A percentile compares a stretch with the other conserved stretches of the same genome.
Evolutionary conservation across 495 filamentous ascomycete genomes (phyloP).

Genomic region (Polyplosphaeria fusca): DNA sequence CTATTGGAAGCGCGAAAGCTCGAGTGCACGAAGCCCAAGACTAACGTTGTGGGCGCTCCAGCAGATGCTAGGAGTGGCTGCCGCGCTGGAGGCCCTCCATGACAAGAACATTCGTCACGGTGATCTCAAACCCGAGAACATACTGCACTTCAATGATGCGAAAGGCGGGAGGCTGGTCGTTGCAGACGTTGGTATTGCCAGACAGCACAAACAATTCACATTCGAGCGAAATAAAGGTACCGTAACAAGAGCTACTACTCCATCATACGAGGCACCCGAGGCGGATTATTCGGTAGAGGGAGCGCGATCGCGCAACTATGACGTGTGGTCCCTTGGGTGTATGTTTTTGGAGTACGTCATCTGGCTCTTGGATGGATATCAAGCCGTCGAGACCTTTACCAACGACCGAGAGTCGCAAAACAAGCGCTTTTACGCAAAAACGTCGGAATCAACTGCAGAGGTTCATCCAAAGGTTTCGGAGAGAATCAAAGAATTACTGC

Average conservation of each 20-base stretch:
- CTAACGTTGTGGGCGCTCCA: background rate
- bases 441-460: background rate
- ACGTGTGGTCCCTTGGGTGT: constrained; percentile 14
- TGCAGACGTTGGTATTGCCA: constrained; percentile 1
- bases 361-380: background rate
- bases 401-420: background rate
- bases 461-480: background rate
- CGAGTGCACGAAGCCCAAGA: background rate
- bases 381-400: background rate
- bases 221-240: background rate
- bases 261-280: background rate
- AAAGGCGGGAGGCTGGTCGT: background rate
- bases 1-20: background rate
- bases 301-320: constrained; percentile 5
- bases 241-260: background rate
- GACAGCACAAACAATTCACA: background rate
- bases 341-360: constrained; percentile 3
- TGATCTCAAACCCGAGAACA: constrained; percentile 13
- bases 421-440: background rate
- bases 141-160: background rate
- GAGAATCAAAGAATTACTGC: background rate
- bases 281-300: background rate
- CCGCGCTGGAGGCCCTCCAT: background rate
- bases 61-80: background rate
- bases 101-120: background rate